Percentiles rank a stretch among this genome's conserved stretches.
These are phyloP conservation scores for Rhizophora apiculata DNA, from an alignment of 345 rosid species.

Conservation along the genomic window DNA sequence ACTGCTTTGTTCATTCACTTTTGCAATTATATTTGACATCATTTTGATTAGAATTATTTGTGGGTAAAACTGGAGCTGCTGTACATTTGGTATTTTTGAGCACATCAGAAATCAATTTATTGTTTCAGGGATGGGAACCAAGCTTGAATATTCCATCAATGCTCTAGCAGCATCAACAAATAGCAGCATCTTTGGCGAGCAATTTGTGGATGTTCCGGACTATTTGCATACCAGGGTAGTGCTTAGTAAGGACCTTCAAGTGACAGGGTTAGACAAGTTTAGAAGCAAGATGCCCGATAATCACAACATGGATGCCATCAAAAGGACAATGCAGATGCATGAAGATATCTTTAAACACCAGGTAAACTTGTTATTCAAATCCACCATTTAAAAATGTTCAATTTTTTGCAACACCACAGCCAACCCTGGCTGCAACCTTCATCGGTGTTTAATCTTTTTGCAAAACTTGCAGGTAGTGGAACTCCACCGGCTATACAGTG, in stretches of 20 bases:
- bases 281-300: conserved; percentile 34
- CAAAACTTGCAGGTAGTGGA: conserved; percentile 60
- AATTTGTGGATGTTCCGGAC: conserved; percentile 43
- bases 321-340: conserved; percentile 75
- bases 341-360: conserved; percentile 72
- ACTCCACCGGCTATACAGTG: conserved; percentile 69
- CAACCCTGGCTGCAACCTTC: too few species aligned
- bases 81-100: not conserved
- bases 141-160: conserved; percentile 39
- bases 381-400: not conserved
- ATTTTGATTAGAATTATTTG: too few species aligned
- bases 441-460: too few species aligned
- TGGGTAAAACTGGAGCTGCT: not conserved
- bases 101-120: conserved; percentile 12
- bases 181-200: conserved; percentile 29
- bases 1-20: not conserved
- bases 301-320: conserved; percentile 53
- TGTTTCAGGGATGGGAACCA: conserved; percentile 81
- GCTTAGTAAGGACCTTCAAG: conserved; percentile 20
- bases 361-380: conserved; percentile 29
- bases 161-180: conserved; percentile 32
- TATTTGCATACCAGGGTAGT: conserved; percentile 20
- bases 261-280: conserved; percentile 18
- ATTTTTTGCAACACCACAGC: too few species aligned
- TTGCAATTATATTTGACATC: too few species aligned